A percentile compares a stretch with the other conserved stretches of the same genome.
These are phyloP conservation scores for Cicer judaicum DNA, from an alignment of 306 rosid genomes.

Conservation along the genomic window DNA sequence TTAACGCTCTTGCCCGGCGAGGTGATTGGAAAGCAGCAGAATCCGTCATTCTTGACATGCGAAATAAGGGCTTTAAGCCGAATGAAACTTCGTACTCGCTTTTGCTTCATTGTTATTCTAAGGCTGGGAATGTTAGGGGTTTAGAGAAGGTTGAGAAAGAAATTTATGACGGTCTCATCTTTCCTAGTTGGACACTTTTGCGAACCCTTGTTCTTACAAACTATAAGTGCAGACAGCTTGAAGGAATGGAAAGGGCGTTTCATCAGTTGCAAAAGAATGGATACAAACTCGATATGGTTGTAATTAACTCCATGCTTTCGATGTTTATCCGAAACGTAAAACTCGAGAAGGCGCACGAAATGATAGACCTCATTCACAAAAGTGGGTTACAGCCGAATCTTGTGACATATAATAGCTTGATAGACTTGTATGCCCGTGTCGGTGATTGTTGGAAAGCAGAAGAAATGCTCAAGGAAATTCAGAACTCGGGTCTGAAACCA, in stretches of 20 bases:
- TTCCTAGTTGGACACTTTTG: slow-evolving; percentile 86
- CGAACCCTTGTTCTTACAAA: slow-evolving; percentile 80
- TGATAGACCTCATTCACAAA: slow-evolving; percentile 60
- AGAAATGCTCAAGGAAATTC: slow-evolving; percentile 74
- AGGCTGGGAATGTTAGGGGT: slow-evolving; percentile 76
- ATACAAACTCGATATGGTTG: slow-evolving; percentile 83
- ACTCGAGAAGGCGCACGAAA: slow-evolving; percentile 73
- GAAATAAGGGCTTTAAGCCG: slow-evolving; percentile 77
- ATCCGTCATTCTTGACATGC: slow-evolving; percentile 79
- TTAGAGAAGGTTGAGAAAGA: slow-evolving; percentile 70
- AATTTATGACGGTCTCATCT: slow-evolving; percentile 73
- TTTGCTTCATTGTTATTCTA: slow-evolving; percentile 82
- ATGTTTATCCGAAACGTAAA: slow-evolving; percentile 67
- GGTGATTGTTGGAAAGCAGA: slow-evolving; percentile 95
- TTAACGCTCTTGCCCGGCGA: slow-evolving; percentile 81
- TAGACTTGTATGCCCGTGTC: slow-evolving; percentile 81
- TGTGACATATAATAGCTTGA: slow-evolving; percentile 80
- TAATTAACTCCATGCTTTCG: slow-evolving; percentile 83
- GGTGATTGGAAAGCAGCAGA: slow-evolving; percentile 92
- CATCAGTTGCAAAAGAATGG: slow-evolving; percentile 67
- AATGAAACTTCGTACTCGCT: slow-evolving; percentile 85
- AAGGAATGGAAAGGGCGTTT: slow-evolving; percentile 90
- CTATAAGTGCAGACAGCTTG: slow-evolving; percentile 75
- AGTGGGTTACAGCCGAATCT: slow-evolving; percentile 79
- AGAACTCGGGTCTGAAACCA: slow-evolving; percentile 68